Evolutionary conservation across 129 eudicot genomes (phyloP), one percentile per base, ranked within the genome.

Genomic region (Tagetes patula): DNA sequence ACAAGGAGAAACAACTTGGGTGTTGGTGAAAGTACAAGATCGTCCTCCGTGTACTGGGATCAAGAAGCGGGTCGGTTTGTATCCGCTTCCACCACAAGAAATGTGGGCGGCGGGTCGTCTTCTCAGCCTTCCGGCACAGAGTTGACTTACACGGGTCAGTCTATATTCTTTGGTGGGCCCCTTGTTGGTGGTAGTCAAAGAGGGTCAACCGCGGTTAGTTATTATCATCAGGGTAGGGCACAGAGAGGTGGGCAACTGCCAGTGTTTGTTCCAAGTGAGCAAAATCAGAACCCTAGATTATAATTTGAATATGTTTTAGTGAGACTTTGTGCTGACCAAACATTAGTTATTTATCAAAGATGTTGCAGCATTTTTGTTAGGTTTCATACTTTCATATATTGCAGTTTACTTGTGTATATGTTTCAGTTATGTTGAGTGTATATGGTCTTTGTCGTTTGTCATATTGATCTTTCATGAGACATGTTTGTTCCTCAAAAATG

Each of bases 31-130:
- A 69, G 68, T 49, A 83, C 87, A 6, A 86, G 87, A 70, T 79
- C 86, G 76, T 79, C 90, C 36, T 89, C 96, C 8, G 95, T 89
- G 39, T 90, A 89, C 11, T 89, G 96, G 96, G 96, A 89, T 74
- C 98, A 87, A 82, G 98, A 93, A 81, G 98, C 96, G 5, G 98
- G 96, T 1, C 75, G 96, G 75, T 93, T 85, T 46, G 90, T 93
- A 1, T 93, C 98, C 1, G 87, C 88, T 70, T 75, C 90, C 20
- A 87, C 83, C 5, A 60, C 91, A 12, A 86, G 88, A 46, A 86
- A 71, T 4, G 3, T 87, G 11, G 75, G 77, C 54, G 77, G 75
- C 8, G 73, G 70, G 7, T 67, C 82, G 8, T 68, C 85, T 36
- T 75, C 65, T 79, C 83, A 70, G 82, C 85, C 88, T 66, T 84